Evolutionary conservation across 257 asterid genomes (phyloP).

Genomic region (Solanum lycopersicoides): DNA sequence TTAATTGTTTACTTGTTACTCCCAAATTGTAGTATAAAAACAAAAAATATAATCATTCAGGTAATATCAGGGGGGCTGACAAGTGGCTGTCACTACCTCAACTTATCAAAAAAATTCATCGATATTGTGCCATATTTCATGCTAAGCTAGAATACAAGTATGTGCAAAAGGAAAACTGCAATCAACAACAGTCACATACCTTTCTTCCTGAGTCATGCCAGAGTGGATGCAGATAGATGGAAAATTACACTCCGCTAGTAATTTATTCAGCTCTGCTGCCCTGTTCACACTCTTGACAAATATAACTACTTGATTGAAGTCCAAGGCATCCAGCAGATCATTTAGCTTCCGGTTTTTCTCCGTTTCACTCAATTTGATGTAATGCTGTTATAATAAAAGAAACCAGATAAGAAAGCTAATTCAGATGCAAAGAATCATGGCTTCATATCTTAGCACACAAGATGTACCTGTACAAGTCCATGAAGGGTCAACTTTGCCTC

Average conservation of each 20-base stretch:
- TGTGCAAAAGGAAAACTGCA: background rate
- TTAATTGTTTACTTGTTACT: background rate
- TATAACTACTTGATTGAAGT: conserved; percentile 87
- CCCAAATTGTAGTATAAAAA: background rate
- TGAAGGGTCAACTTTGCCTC: conserved; percentile 96
- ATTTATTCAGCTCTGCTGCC: conserved; percentile 88
- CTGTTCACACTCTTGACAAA: conserved; percentile 86
- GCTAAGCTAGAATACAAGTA: background rate
- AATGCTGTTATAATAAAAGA: conserved; percentile 46
- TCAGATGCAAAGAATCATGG: conserved; percentile 4
- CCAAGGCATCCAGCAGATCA: conserved; percentile 86
- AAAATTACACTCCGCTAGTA: conserved; percentile 82
- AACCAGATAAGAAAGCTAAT: background rate
- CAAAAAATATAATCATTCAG: background rate
- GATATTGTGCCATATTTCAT: background rate
- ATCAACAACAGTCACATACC: conserved; percentile 23
- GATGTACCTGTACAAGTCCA: conserved; percentile 84
- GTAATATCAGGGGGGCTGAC: background rate
- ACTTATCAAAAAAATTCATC: background rate
- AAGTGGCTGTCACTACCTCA: background rate
- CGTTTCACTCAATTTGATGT: conserved; percentile 82
- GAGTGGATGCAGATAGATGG: conserved; percentile 93
- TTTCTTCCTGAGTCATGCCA: conserved; percentile 96
- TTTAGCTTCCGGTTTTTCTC: conserved; percentile 90
- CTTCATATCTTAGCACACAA: conserved; percentile 25